Evolutionary conservation across 805 yeast genomes (phyloP).

Genomic region (Cyberlindnera japonica): DNA sequence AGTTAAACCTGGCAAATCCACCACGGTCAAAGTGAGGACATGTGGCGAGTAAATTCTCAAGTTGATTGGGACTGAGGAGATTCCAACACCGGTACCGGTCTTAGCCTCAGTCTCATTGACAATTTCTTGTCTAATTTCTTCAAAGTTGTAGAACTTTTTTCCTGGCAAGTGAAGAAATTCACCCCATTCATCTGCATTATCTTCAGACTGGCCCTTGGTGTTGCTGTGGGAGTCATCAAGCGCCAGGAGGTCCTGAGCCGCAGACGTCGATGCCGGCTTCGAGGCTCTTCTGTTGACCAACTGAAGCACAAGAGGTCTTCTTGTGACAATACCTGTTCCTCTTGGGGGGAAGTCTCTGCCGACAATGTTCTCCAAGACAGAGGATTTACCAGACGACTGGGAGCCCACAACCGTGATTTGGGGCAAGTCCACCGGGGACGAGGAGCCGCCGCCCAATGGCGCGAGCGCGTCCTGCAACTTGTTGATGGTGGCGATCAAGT

Average conservation of each 20-base stretch:
- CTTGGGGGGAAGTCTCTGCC: constrained; percentile 90
- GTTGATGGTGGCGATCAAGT: constrained; percentile 71
- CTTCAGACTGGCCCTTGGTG: constrained; percentile 52
- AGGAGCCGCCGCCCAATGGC: constrained; percentile 75
- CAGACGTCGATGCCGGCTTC: constrained; percentile 21
- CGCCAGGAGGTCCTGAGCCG: constrained; percentile 31
- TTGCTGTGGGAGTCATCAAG: constrained; percentile 37
- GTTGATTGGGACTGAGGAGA: constrained; percentile 87
- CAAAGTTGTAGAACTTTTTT: constrained; percentile 72
- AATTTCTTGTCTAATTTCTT: constrained; percentile 83
- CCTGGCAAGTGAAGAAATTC: constrained; percentile 92
- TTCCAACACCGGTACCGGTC: constrained; percentile 94
- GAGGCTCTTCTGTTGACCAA: constrained; percentile 63
- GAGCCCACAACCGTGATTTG: constrained; percentile 96
- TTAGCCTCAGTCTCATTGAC: constrained; percentile 87
- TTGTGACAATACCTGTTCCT: constrained; percentile 89
- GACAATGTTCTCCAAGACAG: constrained; percentile 86
- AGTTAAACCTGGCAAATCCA: constrained; percentile 95
- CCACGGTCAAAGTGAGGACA: constrained; percentile 88
- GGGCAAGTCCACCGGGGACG: constrained; percentile 84
- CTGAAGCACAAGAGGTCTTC: constrained; percentile 83
- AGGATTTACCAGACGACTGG: constrained; percentile 85
- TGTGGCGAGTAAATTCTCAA: constrained; percentile 87
- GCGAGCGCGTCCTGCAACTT: constrained; percentile 85
- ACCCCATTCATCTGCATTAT: constrained; percentile 83